Percentiles rank a stretch among this genome's conserved stretches.
Evolutionary conservation across 2,329 filamentous ascomycete species (phyloP).

Genomic region (Xylariales sp.): DNA sequence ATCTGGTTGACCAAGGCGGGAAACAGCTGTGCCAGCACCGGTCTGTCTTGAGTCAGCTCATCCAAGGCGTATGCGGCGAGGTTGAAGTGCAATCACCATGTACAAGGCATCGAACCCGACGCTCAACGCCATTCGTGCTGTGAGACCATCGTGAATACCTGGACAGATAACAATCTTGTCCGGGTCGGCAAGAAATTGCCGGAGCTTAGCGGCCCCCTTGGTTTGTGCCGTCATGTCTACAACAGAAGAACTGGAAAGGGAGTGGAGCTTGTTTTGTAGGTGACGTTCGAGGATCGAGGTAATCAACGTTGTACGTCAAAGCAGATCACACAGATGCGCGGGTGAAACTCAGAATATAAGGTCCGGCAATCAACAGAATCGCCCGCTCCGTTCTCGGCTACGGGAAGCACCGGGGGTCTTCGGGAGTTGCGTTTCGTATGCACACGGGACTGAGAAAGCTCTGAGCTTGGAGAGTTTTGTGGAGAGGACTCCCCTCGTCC

Average conservation of each 20-base stretch:
- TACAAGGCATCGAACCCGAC: slow-evolving; percentile 62
- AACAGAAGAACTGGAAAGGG: background rate
- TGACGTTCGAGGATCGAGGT: background rate
- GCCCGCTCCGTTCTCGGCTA: slow-evolving; percentile 8
- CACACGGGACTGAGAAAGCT: slow-evolving; percentile 2
- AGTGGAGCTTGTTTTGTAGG: background rate
- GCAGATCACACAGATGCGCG: background rate
- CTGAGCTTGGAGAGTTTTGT: slow-evolving; percentile 1
- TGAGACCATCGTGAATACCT: slow-evolving; percentile 65
- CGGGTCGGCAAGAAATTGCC: slow-evolving; percentile 33
- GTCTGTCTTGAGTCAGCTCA: slow-evolving; percentile 15
- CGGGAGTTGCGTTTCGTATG: slow-evolving; percentile 6
- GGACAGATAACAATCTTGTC: slow-evolving; percentile 51
- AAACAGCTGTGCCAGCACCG: slow-evolving; percentile 28
- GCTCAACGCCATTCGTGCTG: slow-evolving; percentile 56
- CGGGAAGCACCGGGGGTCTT: background rate
- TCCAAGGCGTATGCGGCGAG: background rate
- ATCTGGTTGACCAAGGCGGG: slow-evolving; percentile 57
- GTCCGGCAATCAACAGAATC: background rate
- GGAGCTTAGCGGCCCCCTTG: slow-evolving; percentile 31
- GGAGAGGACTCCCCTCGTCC: background rate
- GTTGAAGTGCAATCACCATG: slow-evolving; percentile 48
- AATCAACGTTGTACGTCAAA: background rate
- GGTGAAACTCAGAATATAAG: background rate
- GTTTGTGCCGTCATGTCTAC: slow-evolving; percentile 6